Evolutionary conservation across 2,329 filamentous ascomycete species (phyloP).

Genomic region (Fusarium nematophilum): DNA sequence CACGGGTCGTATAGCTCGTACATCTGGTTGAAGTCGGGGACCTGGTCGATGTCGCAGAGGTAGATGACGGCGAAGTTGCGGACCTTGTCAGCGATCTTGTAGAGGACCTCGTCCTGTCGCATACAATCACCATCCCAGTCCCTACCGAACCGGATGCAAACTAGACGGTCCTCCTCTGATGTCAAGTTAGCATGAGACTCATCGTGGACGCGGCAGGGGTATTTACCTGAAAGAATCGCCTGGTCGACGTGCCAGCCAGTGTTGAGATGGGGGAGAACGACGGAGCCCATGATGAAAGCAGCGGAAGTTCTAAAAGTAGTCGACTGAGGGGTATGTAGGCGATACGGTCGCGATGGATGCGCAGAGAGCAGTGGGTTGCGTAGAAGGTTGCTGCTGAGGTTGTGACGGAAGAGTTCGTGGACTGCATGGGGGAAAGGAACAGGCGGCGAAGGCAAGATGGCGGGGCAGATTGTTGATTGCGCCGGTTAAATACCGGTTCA

Average conservation of each 20-base stretch:
- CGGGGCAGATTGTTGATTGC: not conserved
- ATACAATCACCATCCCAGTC: constrained; percentile 82
- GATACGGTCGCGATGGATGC: not conserved
- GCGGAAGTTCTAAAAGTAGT: not conserved
- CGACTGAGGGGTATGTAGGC: not conserved
- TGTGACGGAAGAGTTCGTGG: not conserved
- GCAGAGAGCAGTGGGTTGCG: constrained; percentile 3
- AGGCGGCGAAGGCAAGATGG: no score
- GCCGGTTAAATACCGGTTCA: not conserved
- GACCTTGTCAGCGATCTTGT: constrained; percentile 90
- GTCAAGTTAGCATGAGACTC: constrained; percentile 13
- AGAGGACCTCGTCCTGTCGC: constrained; percentile 90
- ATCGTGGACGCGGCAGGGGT: not conserved
- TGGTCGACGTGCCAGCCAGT: constrained; percentile 99
- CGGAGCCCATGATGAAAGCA: constrained; percentile 79
- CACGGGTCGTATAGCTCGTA: constrained; percentile 92
- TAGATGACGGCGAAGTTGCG: constrained; percentile 96
- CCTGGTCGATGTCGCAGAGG: constrained; percentile 90
- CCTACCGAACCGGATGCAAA: constrained; percentile 92
- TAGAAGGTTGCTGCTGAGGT: constrained; percentile 12
- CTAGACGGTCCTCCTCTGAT: constrained; percentile 86
- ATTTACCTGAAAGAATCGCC: constrained; percentile 72
- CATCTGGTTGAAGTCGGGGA: constrained; percentile 96
- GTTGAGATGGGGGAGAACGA: constrained; percentile 89
- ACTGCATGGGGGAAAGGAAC: no score